Base-by-base conservation (phyloP, 306 rosid genomes). In the Lotus japonicus region DNA sequence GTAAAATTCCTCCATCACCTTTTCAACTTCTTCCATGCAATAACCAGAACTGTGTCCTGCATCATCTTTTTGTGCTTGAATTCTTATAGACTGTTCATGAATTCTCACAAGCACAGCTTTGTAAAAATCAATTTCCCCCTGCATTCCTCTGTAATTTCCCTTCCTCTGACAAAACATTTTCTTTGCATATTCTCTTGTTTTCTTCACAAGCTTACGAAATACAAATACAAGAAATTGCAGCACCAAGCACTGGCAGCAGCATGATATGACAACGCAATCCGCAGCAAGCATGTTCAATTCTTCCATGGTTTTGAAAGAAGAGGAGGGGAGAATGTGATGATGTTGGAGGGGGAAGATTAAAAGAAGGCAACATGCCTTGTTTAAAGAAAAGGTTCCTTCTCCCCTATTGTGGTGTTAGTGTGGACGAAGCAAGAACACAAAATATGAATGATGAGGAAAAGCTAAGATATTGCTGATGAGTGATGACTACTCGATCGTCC, bases 231-330 rank as follows among this genome's bases (percentile, higher is more conserved):
- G 18, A 69, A 88, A 75, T 57, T 92, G 97, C 18, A 92, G 66
- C 38, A 86, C 52, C 82, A 92, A 62, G 91, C 96, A 88, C 43
- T 92, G 95, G 80, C 98, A 88, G 86, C 97, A 89, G 57, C 98
- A 89, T 7, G 84, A 89, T 49, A 92, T 61, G 36, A 88, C 96
- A 7, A 89, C 77, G 62, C 97, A 92, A 68, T 89, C 97, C 0
- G 95, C 91, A 0, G 82, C 87, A 1, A 89, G 77, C 58, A 60
- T 58, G 77, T 84, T 85, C 46, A 41, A 41, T 26, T 92, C 98
- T 78, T 92, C 98, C 98, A 92, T 92, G 61, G 38, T 23, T 35
- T 59, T 28, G 67, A 68, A 70, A 26, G 21, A 46, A 57, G 57
- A 4, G 70, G 11, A 45, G 51, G 28, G 51, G 28, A 68, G 41